Evolutionary conservation across 2,329 filamentous ascomycete genomes (phyloP).

Genomic region (Ophiosphaerella narmari): DNA sequence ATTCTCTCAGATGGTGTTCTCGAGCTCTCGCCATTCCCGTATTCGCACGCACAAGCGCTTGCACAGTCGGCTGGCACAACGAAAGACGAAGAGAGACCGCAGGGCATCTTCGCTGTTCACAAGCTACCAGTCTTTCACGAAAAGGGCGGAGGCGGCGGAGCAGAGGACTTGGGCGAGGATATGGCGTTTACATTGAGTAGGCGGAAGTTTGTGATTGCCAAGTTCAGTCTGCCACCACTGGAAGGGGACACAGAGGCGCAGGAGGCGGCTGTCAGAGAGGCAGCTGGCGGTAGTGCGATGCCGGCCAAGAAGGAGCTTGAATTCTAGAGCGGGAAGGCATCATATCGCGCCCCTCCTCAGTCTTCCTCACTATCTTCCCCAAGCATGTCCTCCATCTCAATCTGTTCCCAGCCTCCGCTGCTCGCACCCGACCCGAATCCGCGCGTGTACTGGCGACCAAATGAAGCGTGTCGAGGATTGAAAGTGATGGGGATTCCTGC

Average conservation of each 20-base stretch:
- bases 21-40: conserved; percentile 77
- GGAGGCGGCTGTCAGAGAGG: conserved; percentile 48
- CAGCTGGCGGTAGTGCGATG: conserved; percentile 57
- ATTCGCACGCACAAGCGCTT: conserved; percentile 57
- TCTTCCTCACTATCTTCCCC: conserved; percentile 44
- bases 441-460: conserved; percentile 61
- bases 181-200: conserved; percentile 88
- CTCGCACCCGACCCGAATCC: conserved; percentile 59
- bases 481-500: conserved; percentile 46
- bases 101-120: conserved; percentile 84
- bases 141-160: conserved; percentile 77
- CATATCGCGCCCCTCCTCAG: neutral
- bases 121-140: conserved; percentile 85
- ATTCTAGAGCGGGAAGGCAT: conserved; percentile 52
- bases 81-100: conserved; percentile 72
- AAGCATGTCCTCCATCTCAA: conserved; percentile 66
- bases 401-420: conserved; percentile 63
- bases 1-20: conserved; percentile 82
- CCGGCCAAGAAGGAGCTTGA: conserved; percentile 64
- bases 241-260: conserved; percentile 73
- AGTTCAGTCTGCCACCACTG: conserved; percentile 85
- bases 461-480: conserved; percentile 52
- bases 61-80: conserved; percentile 56
- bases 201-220: conserved; percentile 81
- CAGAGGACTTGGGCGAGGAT: conserved; percentile 72